phyloP scores from a whole-genome alignment of 176 grass and related monocot genomes.

The Avena sativa region DNA sequence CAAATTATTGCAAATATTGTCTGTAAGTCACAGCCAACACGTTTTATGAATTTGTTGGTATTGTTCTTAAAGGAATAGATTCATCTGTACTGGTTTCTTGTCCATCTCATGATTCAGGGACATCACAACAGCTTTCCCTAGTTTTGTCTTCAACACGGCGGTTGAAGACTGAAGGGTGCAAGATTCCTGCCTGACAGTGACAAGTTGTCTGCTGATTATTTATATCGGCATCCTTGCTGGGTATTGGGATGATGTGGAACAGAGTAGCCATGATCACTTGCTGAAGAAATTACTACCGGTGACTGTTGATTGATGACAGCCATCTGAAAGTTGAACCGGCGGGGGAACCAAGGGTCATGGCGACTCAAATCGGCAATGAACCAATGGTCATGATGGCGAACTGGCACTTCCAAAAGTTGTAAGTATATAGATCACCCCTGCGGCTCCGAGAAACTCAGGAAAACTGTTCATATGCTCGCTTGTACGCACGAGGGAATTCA shows the following conservation, averaged over 20 bases:
- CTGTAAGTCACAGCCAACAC: background rate
- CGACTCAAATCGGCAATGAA: background rate
- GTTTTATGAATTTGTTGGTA: background rate
- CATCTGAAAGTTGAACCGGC: background rate
- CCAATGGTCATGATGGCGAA: background rate
- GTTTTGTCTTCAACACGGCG: conserved; percentile 81
- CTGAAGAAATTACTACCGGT: background rate
- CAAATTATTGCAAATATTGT: background rate
- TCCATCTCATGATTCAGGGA: conserved; percentile 53
- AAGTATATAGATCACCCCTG: conserved; percentile 19
- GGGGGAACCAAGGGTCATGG: background rate
- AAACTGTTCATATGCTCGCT: conserved; percentile 22
- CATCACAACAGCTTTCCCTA: conserved; percentile 81
- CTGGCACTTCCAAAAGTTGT: background rate
- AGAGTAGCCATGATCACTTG: conserved; percentile 2
- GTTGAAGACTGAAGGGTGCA: conserved; percentile 64
- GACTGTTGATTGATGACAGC: background rate
- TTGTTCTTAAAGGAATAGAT: background rate
- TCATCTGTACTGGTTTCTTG: background rate
- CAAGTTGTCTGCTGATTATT: conserved; percentile 31
- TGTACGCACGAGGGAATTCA: background rate
- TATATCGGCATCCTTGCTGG: background rate
- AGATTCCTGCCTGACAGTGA: background rate
- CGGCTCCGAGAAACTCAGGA: background rate
- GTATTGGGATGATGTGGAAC: background rate